Evolutionary conservation across 306 rosid genomes (phyloP), one percentile per base, ranked within the genome.

Genomic region (Sindora glabra): DNA sequence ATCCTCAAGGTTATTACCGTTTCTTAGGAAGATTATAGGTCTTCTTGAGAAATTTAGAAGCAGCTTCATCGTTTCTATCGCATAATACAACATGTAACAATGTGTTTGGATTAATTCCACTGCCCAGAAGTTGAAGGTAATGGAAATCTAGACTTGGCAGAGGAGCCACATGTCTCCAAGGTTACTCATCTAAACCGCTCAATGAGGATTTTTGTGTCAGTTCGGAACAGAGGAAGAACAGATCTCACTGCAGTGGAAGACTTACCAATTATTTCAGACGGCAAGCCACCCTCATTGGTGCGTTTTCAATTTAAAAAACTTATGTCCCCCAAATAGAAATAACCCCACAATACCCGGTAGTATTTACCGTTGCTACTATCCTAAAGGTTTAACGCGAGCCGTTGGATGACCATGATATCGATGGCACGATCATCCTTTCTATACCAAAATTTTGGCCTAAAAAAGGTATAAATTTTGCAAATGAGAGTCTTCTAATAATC

Each of bases 201-300:
- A 8, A 82, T 66, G 51, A 82, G 73, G 56, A 70, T 69, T 51
- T 78, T 79, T 4, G 88, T 78, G 48, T 82, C 88, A 0, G 76
- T 72, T 65, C 75, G 73, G 60, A 82, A 64, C 34, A 82, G 82
- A 3, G 84, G 88, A 48, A 82, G 76, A 48, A 82, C 70, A 41
- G 59, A 71, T 53, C 79, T 82, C 52, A 70, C 68, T 6, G 84
- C 69, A 18, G 77, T 54, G 15, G 84, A 62, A 32, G 46, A 82
- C 64, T 78, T 78, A 37, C 78, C 88, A 2, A 78, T 75, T 64
- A 82, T 41, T 55, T 82, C 88, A 12, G 72, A 75, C 48, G 88
- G 84, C 65, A 82, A 69, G 48, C 88, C 88, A 4, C 78, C 88
- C 45, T 84, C 88, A 67, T 78, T 75, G 4, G 84, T 84, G 79